Conservation (phyloP, 768 basidiomycete genomes). For the Podaxis carcinomalis region DNA sequence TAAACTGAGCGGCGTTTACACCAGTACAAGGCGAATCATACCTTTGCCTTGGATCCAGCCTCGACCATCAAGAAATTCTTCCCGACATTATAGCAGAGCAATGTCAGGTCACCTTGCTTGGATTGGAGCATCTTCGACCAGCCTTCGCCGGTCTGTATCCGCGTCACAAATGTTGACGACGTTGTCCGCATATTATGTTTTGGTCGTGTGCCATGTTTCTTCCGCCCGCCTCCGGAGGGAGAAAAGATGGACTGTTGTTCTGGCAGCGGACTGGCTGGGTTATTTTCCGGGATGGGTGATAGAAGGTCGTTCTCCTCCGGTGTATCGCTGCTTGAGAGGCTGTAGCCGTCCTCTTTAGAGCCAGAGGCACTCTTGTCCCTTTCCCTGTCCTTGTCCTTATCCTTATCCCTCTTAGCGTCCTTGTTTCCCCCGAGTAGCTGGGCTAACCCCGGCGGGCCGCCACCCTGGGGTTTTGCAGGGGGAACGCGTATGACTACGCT, state of each 20-base stretch:
- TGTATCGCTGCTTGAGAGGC: constrained; percentile 80
- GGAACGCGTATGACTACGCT: constrained; percentile 62
- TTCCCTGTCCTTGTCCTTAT: constrained; percentile 44
- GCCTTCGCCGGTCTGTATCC: constrained; percentile 79
- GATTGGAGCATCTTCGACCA: constrained; percentile 64
- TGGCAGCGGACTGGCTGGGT: constrained; percentile 28
- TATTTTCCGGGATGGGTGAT: constrained; percentile 36
- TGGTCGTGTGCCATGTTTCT: constrained; percentile 62
- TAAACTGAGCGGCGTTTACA: neutral
- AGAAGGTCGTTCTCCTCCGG: constrained; percentile 52
- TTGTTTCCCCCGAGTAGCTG: constrained; percentile 66
- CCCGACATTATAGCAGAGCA: constrained; percentile 83
- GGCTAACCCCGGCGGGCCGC: constrained; percentile 61
- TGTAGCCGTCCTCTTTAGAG: constrained; percentile 64
- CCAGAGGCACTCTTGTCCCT: constrained; percentile 35
- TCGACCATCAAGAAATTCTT: constrained; percentile 88
- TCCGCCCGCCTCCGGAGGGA: constrained; percentile 47
- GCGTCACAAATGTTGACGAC: constrained; percentile 88
- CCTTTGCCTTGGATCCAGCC: constrained; percentile 80
- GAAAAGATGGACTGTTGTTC: constrained; percentile 62
- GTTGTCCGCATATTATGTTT: constrained; percentile 90
- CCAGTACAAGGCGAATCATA: constrained; percentile 24
- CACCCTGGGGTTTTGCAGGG: constrained; percentile 41
- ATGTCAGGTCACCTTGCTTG: constrained; percentile 82
- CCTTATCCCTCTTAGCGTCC: constrained; percentile 57